Percentiles rank a stretch among this genome's conserved stretches.
Evolutionary conservation across 345 rosid genomes (phyloP).

Genomic region (Hibiscus tridactylites): DNA sequence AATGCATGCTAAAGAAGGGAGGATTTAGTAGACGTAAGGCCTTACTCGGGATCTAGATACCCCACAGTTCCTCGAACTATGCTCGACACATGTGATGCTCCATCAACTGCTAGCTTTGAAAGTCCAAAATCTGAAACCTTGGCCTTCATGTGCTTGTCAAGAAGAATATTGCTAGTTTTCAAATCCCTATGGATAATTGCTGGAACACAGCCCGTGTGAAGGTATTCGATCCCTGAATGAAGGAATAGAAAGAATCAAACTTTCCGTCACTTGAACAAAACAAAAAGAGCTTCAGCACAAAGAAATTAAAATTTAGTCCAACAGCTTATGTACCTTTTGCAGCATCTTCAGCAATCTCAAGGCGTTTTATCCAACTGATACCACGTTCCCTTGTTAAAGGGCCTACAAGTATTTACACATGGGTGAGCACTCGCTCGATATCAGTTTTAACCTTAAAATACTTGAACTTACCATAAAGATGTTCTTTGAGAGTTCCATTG

Average conservation of each 20-base stretch:
- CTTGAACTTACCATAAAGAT: slow-evolving; percentile 66
- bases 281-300: neutral
- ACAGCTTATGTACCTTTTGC: slow-evolving; percentile 54
- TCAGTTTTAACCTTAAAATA: neutral
- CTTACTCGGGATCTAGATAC: slow-evolving; percentile 97
- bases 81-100: slow-evolving; percentile 93
- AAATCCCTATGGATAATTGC: slow-evolving; percentile 92
- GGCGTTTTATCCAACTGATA: slow-evolving; percentile 86
- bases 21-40: slow-evolving; percentile 10
- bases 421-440: slow-evolving; percentile 4
- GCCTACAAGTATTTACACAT: slow-evolving; percentile 27
- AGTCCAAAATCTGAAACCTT: slow-evolving; percentile 98
- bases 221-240: slow-evolving; percentile 82
- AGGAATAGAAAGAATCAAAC: slow-evolving; percentile 9
- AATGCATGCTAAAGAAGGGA: neutral
- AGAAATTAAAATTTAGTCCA: neutral
- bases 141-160: slow-evolving; percentile 75
- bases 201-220: slow-evolving; percentile 95
- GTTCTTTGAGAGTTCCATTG: slow-evolving; percentile 94
- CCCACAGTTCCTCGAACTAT: slow-evolving; percentile 98
- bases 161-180: slow-evolving; percentile 91
- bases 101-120: slow-evolving; percentile 80
- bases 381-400: slow-evolving; percentile 48
- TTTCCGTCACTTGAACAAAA: neutral
- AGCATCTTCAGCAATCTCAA: slow-evolving; percentile 94